A percentile compares a stretch with the other conserved stretches of the same genome.
Conservation (phyloP, 2,329 filamentous ascomycete species). For the Ophiostoma montium region DNA sequence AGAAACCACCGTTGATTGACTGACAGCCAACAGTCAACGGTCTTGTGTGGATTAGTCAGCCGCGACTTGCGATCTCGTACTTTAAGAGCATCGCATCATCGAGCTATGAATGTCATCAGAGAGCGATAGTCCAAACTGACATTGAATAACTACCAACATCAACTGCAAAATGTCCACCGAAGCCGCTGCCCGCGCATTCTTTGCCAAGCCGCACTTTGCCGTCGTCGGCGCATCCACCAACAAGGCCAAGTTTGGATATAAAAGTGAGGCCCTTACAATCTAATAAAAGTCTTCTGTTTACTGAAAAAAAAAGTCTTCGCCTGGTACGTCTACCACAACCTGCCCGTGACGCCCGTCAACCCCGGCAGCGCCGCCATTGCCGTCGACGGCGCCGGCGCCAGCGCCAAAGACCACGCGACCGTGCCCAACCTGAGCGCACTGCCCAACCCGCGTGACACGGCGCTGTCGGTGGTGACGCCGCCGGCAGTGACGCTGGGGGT, state of each 20-base stretch:
- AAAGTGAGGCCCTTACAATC: slow-evolving; percentile 40
- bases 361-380: slow-evolving; percentile 51
- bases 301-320: slow-evolving; percentile 50
- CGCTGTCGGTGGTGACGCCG: slow-evolving; percentile 76
- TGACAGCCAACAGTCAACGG: background rate
- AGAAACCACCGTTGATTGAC: background rate
- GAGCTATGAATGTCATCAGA: background rate
- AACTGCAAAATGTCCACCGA: slow-evolving; percentile 38
- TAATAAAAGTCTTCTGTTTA: background rate
- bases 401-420: slow-evolving; percentile 52
- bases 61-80: background rate
- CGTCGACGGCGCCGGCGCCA: slow-evolving; percentile 37
- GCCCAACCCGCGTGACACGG: slow-evolving; percentile 51
- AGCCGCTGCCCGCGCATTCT: slow-evolving; percentile 62
- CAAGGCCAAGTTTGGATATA: slow-evolving; percentile 74
- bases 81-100: background rate
- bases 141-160: no score
- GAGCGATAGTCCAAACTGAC: no score
- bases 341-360: slow-evolving; percentile 75
- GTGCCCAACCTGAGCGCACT: slow-evolving; percentile 52
- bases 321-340: slow-evolving; percentile 69
- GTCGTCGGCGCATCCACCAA: slow-evolving; percentile 85
- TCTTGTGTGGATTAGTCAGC: background rate
- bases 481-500: slow-evolving; percentile 62
- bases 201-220: slow-evolving; percentile 65